phyloP scores from a whole-genome alignment of 495 filamentous ascomycete species.

The Penicillium turbatum region DNA sequence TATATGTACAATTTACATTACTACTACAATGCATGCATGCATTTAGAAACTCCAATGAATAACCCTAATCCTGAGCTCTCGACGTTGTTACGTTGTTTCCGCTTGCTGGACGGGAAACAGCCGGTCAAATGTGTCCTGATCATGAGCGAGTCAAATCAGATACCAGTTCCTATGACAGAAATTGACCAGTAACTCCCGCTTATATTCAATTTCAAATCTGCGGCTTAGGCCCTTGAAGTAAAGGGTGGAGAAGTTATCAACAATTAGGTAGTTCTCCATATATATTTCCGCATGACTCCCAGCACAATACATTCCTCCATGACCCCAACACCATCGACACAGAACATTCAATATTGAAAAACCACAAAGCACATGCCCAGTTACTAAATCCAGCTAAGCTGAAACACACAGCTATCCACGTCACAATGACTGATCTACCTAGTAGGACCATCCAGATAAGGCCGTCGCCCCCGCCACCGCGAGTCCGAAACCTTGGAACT shows the following conservation, averaged over 20 bases:
- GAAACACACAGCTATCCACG: neutral
- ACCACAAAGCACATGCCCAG: neutral
- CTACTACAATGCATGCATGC: neutral
- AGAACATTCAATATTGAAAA: neutral
- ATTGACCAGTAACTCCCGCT: too few species aligned
- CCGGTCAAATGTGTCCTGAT: neutral
- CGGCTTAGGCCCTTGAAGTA: too few species aligned
- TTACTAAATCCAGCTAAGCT: neutral
- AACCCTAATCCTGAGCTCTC: neutral
- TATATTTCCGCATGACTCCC: too few species aligned
- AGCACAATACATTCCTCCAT: too few species aligned
- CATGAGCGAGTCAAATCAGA: neutral
- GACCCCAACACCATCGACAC: too few species aligned
- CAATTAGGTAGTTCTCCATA: too few species aligned
- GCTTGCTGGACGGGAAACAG: neutral
- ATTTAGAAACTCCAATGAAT: neutral
- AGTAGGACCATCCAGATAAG: neutral
- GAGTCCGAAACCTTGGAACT: neutral
- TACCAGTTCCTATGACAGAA: too few species aligned
- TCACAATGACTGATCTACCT: neutral
- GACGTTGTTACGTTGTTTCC: neutral
- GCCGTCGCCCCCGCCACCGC: neutral
- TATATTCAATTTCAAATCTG: too few species aligned
- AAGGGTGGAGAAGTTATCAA: too few species aligned
- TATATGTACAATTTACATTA: neutral